Percentiles rank a stretch among this genome's conserved stretches.
Evolutionary conservation across 805 yeast species (phyloP).

Genomic region (Kodamaea nitidulidarum): DNA sequence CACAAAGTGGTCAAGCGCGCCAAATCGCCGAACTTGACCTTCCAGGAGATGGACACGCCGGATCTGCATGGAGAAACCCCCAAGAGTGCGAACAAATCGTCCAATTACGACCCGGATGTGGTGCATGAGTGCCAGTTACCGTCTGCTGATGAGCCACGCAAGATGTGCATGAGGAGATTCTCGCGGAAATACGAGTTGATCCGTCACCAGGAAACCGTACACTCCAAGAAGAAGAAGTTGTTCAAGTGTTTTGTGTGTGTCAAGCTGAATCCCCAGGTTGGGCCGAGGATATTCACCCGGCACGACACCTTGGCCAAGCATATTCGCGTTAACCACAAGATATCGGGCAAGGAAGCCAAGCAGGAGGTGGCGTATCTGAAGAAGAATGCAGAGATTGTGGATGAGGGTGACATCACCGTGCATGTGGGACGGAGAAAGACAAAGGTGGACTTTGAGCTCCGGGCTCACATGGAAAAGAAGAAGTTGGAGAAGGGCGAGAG

Average conservation of each 20-base stretch:
- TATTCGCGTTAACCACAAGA: conserved; percentile 49
- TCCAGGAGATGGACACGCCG: conserved; percentile 7
- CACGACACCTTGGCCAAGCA: conserved; percentile 94
- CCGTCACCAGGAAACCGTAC: conserved; percentile 95
- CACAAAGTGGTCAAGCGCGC: conserved; percentile 27
- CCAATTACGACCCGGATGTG: conserved; percentile 45
- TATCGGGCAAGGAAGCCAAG: conserved; percentile 44
- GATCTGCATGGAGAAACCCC: conserved; percentile 4
- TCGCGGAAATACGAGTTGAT: conserved; percentile 81
- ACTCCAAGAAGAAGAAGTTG: conserved; percentile 79
- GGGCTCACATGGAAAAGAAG: conserved; percentile 43
- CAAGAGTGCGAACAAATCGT: conserved; percentile 27
- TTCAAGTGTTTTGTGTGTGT: conserved; percentile 88
- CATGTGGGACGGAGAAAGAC: conserved; percentile 45
- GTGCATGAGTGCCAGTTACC: conserved; percentile 45
- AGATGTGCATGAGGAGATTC: conserved; percentile 39
- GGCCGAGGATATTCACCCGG: conserved; percentile 80
- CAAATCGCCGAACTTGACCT: conserved; percentile 10
- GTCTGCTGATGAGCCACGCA: conserved; percentile 40
- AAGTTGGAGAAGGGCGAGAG: conserved; percentile 15
- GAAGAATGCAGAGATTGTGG: conserved; percentile 45
- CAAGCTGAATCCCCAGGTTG: conserved; percentile 51
- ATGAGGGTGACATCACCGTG: conserved; percentile 45
- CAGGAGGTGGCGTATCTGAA: conserved; percentile 45
- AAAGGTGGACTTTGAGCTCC: conserved; percentile 42